phyloP scores from a whole-genome alignment of 2,329 filamentous ascomycete species.

The Sphaceloma murrayae region DNA sequence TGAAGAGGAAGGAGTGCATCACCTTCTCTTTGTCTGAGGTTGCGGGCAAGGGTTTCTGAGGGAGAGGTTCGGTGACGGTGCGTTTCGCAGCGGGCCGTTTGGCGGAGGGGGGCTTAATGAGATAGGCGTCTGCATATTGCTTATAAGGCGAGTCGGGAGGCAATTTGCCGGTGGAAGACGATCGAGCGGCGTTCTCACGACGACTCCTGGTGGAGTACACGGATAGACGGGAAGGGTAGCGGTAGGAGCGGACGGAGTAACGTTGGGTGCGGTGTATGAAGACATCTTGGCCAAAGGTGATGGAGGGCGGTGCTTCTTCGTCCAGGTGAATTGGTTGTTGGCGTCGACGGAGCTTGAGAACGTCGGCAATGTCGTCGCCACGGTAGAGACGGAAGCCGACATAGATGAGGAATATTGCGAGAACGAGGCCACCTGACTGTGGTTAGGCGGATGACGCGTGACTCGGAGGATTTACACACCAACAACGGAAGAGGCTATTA shows the following conservation, averaged over 20 bases:
- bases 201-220: constrained; percentile 16
- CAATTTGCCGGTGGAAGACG: constrained; percentile 16
- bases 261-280: constrained; percentile 19
- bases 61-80: constrained; percentile 10
- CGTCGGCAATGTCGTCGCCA: constrained; percentile 17
- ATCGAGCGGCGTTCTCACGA: constrained; percentile 8
- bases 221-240: constrained; percentile 15
- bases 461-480: constrained; percentile 8
- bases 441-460: constrained; percentile 2
- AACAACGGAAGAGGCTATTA: constrained; percentile 15
- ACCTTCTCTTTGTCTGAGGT: constrained; percentile 6
- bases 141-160: constrained; percentile 15
- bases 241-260: constrained; percentile 18
- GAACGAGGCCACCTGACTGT: constrained; percentile 15
- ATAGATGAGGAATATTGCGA: constrained; percentile 17
- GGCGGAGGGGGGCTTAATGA: constrained; percentile 2
- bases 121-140: constrained; percentile 11
- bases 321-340: constrained; percentile 6
- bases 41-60: background rate
- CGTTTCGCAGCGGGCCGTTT: constrained; percentile 8
- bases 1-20: constrained; percentile 1
- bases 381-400: constrained; percentile 16
- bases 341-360: constrained; percentile 18
- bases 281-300: background rate
- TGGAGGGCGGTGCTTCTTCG: constrained; percentile 7